Base-by-base conservation (phyloP, 2,329 filamentous ascomycete genomes). In the Colletotrichum simmondsii region DNA sequence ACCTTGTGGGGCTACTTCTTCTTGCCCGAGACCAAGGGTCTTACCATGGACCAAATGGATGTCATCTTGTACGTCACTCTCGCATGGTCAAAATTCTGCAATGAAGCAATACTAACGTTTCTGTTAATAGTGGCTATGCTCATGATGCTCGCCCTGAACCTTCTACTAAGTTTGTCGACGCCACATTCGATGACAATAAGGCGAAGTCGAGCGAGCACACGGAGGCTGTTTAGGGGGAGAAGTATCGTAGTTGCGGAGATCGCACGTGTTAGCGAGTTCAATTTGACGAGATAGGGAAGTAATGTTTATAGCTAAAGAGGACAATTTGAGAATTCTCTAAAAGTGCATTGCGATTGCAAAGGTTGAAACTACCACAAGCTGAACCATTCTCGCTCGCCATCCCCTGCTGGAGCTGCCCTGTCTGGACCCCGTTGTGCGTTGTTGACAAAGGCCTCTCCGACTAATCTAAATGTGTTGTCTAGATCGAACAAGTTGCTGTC, bases 21-120 rank as follows among this genome's bases (percentile, higher is more conserved):
- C 71, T 78, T 89, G 3, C 88, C 88, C 1, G 87, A 90, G 78
- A 89, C 88, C 12, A 89, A 88, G 76, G 87, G 88, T 68, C 81
- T 87, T 65, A 87, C 86, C 1, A 80, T 89, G 6, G 88, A 90
- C 59, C 85, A 86, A 63, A 87, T 89, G 79, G 87, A 89, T 65
- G 77, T 78, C 6, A 57, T 73, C n/a, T 73, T 71, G 68, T 71
- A 62, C 8, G 68, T 58, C 7, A 1, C 6, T 63, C 3, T 16
- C 7, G 5, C 16, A 37, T 35, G 11, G 19, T 6, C 2, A 4
- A 16, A 24, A 12, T 19, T n/a, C 30, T 32, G 11, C 2, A 2
- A 0, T 2, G 10, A 6, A 42, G 22, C 46, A 12, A 14, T 52
- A 22, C 66, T 65, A 16, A 71, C 61, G 28, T 11, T 16, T 10